These are phyloP conservation scores for Umbelopsis isabellina DNA, from an alignment of 192 early-diverging fungal genomes.

Conservation along the genomic window DNA sequence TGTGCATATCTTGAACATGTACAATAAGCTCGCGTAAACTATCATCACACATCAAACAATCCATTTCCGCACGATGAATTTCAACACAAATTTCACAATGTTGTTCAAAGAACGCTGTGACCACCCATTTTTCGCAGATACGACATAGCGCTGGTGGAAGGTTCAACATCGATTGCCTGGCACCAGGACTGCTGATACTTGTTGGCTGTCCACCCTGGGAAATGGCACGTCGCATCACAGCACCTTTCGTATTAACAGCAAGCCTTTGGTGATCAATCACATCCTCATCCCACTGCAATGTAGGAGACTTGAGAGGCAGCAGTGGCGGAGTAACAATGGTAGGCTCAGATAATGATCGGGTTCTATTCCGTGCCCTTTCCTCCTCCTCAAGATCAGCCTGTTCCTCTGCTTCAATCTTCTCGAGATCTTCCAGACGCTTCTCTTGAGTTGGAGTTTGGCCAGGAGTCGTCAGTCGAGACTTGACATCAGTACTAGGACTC, in stretches of 20 bases:
- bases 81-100: conserved; percentile 72
- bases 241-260: background rate
- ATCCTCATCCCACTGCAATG: conserved; percentile 1
- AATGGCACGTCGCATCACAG: conserved; percentile 33
- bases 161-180: conserved; percentile 39
- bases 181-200: conserved; percentile 22
- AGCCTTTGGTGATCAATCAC: conserved; percentile 1
- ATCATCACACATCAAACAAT: conserved; percentile 75
- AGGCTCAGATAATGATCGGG: conserved; percentile 29
- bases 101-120: conserved; percentile 72
- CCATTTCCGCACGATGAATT: conserved; percentile 79
- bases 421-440: background rate
- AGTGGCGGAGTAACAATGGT: conserved; percentile 18
- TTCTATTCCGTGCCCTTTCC: conserved; percentile 1
- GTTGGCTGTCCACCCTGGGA: conserved; percentile 33
- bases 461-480: background rate
- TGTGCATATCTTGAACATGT: conserved; percentile 43
- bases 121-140: conserved; percentile 76
- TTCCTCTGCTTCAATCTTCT: background rate
- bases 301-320: background rate
- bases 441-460: conserved; percentile 7
- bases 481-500: conserved; percentile 28
- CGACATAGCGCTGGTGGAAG: conserved; percentile 68
- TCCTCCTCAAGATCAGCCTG: conserved; percentile 14
- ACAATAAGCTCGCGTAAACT: conserved; percentile 60